Evolutionary conservation across 768 basidiomycete species (phyloP), one percentile per base, ranked within the genome.

Genomic region (Tylopilus subfusipes): DNA sequence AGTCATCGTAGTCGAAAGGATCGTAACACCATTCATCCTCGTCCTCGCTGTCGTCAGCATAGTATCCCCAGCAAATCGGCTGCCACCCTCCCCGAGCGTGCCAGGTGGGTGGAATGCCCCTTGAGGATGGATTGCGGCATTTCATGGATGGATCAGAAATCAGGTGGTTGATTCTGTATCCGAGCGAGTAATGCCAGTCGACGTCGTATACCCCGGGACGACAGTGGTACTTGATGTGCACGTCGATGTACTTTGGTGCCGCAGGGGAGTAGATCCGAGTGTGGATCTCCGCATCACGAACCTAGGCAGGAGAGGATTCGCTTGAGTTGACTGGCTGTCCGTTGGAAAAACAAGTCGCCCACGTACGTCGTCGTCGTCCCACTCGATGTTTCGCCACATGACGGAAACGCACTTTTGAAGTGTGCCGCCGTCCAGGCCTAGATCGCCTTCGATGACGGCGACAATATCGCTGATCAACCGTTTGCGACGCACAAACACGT

Each of bases 201-300:
- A 55, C 31, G 12, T 2, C 3, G 29, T 16, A 34, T 18, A 8
- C 13, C 21, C 53, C 19, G n/a, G 42, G 2, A 18, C 47, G 57
- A 30, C 42, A 48, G 19, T 56, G 24, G 38, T 61, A 59, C 34
- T 53, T 52, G 36, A 63, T 19, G n/a, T 60, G 61, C 13, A 60
- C 53, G 21, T 60, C 62, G 33, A 63, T 48, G 45, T 52, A 63
- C 25, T 48, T 52, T 4, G 63, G 55, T 16, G 53, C 22, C 2
- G 56, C 30, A 0, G 44, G 55, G 1, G 58, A 63, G 36, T 53
- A 53, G 36, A 60, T 47, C 25, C 50, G 50, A 21, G 44, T 43
- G 4, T 22, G n/a, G 0, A 29, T 40, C 12, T 59, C 54, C 31
- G 56, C 36, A 16, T 53, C 4, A 16, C 52, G 53, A 36, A 36